phyloP scores from a whole-genome alignment of 345 rosid genomes.

The Aegle marmelos region DNA sequence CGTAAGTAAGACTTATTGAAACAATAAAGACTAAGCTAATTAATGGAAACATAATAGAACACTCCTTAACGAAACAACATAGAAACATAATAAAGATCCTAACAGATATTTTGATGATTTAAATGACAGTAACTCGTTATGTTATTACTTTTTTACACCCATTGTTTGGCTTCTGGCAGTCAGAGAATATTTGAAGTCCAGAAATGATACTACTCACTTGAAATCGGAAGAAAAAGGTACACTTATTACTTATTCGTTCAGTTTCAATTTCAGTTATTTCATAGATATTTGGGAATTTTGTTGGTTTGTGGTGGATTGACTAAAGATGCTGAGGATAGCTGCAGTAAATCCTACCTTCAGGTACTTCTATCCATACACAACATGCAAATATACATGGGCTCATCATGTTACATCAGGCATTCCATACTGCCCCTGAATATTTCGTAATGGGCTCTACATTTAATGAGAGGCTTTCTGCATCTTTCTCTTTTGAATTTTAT shows the following conservation, averaged over 20 bases:
- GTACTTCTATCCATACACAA: constrained; percentile 18
- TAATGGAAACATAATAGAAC: too few relatives aligned
- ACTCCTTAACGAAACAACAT: too few relatives aligned
- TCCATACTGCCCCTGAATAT: not conserved
- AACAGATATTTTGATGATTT: not conserved
- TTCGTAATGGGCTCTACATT: not conserved
- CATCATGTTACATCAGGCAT: not conserved
- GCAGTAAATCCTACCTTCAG: constrained; percentile 46
- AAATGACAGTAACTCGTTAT: not conserved
- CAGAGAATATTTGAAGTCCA: constrained; percentile 22
- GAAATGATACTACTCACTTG: not conserved
- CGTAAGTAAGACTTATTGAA: too few relatives aligned
- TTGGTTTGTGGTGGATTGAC: not conserved
- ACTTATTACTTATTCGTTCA: not conserved
- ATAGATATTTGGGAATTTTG: not conserved
- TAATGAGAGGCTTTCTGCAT: not conserved
- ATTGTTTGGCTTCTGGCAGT: constrained; percentile 18
- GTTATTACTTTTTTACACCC: not conserved
- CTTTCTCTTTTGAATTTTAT: not conserved
- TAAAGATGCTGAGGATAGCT: constrained; percentile 38
- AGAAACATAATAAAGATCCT: too few relatives aligned
- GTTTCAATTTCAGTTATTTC: not conserved
- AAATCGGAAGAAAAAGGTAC: constrained; percentile 26
- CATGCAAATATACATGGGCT: not conserved
- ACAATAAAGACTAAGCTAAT: too few relatives aligned